These are phyloP conservation scores for Candida arabinofermentans DNA, from an alignment of 805 yeast genomes.

Conservation along the genomic window DNA sequence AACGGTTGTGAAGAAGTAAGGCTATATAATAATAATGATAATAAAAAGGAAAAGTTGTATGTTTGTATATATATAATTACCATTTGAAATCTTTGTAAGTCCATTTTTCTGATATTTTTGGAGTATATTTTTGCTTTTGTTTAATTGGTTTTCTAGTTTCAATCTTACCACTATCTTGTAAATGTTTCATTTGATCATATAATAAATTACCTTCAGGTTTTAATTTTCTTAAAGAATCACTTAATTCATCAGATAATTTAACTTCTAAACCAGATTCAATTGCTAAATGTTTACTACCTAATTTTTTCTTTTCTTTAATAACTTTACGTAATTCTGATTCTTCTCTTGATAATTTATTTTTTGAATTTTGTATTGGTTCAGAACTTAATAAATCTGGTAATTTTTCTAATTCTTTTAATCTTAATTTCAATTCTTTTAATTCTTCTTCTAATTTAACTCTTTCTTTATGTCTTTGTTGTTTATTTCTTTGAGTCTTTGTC, in stretches of 20 bases:
- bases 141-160: constrained; percentile 76
- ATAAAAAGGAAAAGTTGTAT: neutral
- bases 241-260: constrained; percentile 83
- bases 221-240: constrained; percentile 76
- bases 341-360: constrained; percentile 9
- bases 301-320: constrained; percentile 31
- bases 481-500: constrained; percentile 75
- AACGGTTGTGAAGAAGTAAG: no score
- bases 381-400: constrained; percentile 42
- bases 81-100: constrained; percentile 83
- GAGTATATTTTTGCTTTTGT: constrained; percentile 63
- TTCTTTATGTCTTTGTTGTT: constrained; percentile 58
- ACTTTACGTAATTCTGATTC: constrained; percentile 20
- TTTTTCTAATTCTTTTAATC: constrained; percentile 55
- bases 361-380: constrained; percentile 4
- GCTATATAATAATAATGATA: no score
- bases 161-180: constrained; percentile 82
- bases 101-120: constrained; percentile 87
- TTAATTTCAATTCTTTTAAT: constrained; percentile 51
- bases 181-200: constrained; percentile 72
- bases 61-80: constrained; percentile 2
- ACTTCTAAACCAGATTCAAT: constrained; percentile 56
- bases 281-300: constrained; percentile 40
- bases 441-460: constrained; percentile 51
- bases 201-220: constrained; percentile 88